Conservation (phyloP, 345 rosid species). For the Citrus sp. region DNA sequence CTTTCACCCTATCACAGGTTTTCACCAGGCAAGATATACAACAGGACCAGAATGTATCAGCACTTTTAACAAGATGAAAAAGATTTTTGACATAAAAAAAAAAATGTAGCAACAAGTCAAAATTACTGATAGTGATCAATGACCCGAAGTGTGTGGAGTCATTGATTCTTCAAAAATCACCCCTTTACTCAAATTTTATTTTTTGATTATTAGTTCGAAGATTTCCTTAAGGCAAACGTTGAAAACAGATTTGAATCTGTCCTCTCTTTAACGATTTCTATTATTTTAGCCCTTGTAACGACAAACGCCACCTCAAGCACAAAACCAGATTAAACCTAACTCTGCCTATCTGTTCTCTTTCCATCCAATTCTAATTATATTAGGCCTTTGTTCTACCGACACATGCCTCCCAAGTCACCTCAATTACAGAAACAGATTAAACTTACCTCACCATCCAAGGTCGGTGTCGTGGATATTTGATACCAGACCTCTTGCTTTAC, state of each 20-base stretch:
- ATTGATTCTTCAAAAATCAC: constrained; percentile 3
- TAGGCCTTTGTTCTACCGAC: neutral
- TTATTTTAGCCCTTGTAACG: neutral
- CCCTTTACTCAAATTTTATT: neutral
- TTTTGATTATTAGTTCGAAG: neutral
- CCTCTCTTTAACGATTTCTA: neutral
- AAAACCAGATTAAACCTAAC: neutral
- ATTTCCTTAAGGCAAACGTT: neutral
- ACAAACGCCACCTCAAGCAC: neutral
- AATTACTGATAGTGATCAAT: constrained; percentile 5
- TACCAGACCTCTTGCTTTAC: neutral
- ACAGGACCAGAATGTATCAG: neutral
- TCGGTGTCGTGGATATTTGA: neutral
- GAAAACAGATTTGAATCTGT: neutral
- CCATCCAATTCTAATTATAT: too few species aligned
- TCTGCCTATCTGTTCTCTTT: neutral
- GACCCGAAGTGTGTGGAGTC: neutral
- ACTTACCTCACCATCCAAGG: neutral
- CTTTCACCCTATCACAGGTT: neutral
- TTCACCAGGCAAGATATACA: neutral
- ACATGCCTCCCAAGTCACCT: neutral
- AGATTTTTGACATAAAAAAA: neutral
- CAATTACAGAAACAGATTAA: neutral
- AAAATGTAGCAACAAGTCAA: neutral
- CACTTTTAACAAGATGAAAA: neutral